Evolutionary conservation across 768 basidiomycete genomes (phyloP), one percentile per base, ranked within the genome.

Genomic region (Auriscalpium orientale): DNA sequence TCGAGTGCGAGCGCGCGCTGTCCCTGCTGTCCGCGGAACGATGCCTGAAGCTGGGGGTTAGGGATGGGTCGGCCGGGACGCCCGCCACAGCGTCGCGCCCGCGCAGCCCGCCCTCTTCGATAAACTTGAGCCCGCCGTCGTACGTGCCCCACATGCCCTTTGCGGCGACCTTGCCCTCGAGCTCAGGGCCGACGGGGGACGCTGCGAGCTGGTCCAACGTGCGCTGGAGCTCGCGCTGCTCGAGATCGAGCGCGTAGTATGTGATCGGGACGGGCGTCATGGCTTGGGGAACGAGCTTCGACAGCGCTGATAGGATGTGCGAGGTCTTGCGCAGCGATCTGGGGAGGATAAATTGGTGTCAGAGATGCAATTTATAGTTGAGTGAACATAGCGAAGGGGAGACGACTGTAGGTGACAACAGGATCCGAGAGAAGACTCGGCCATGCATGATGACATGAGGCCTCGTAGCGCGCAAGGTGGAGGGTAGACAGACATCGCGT

Each of bases 211-310:
- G 75, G 18, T 72, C 71, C 22, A 98, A 79, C 8, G 91, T 89
- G 36, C 92, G 84, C 56, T 83, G 79, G 22, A 98, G 83, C 66
- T 97, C 94, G 49, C 79, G 82, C 62, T 86, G 78, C 68, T 97
- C 93, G 34, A 98, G 83, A 66, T 98, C 97, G 52, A 99, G 87
- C 18, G 95, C 93, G 73, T 89, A 91, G 68, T 94, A 95, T 1
- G 82, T 88, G 64, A 88, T 82, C 1, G 85, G 81, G 2, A 82
- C 71, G 1, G 67, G 61, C 1, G 67, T 54, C 11, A 65, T 66
- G 5, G 62, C 58, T 18, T 65, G 65, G 18, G 75, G 66, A 8
- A 83, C 77, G 15, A 82, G 68, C 33, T 72, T 72, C 16, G 91
- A 81, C 16, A 95, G 73, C 1, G 88, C 87, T 20, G 74, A 76